These are phyloP conservation scores for Ophiostoma ips DNA, from an alignment of 2,329 filamentous ascomycete genomes.

Conservation along the genomic window DNA sequence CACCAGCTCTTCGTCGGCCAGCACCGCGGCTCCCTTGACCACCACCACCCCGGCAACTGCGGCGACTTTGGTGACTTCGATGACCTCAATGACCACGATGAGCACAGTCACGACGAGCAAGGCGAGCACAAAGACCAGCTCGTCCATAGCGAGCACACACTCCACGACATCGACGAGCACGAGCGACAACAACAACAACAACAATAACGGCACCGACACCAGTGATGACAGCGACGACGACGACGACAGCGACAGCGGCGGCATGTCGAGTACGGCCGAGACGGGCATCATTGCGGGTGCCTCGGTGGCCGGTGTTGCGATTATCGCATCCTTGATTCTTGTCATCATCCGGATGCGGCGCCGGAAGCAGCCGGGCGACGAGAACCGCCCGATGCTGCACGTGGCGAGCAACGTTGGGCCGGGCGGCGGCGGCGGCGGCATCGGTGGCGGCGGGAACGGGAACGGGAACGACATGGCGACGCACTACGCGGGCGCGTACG, in stretches of 20 bases:
- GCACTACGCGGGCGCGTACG: background rate
- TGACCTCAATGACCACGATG: too few species aligned
- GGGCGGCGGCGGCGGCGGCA: slow-evolving; percentile 14
- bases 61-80: too few species aligned
- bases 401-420: background rate
- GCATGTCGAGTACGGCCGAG: slow-evolving; percentile 16
- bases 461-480: slow-evolving; percentile 3
- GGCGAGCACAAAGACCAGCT: too few species aligned
- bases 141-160: too few species aligned
- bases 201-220: background rate
- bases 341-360: slow-evolving; percentile 17
- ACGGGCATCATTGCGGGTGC: slow-evolving; percentile 18
- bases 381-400: slow-evolving; percentile 20
- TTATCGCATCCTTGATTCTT: slow-evolving; percentile 12
- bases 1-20: slow-evolving; percentile 5
- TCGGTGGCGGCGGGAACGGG: slow-evolving; percentile 15
- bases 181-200: background rate
- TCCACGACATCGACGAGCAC: background rate
- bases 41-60: too few species aligned
- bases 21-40: background rate
- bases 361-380: slow-evolving; percentile 14
- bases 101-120: too few species aligned
- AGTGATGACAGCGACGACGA: background rate
- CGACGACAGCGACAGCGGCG: background rate
- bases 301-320: slow-evolving; percentile 11